Evolutionary conservation across 768 basidiomycete genomes (phyloP).

Genomic region (Lactarius quietus): DNA sequence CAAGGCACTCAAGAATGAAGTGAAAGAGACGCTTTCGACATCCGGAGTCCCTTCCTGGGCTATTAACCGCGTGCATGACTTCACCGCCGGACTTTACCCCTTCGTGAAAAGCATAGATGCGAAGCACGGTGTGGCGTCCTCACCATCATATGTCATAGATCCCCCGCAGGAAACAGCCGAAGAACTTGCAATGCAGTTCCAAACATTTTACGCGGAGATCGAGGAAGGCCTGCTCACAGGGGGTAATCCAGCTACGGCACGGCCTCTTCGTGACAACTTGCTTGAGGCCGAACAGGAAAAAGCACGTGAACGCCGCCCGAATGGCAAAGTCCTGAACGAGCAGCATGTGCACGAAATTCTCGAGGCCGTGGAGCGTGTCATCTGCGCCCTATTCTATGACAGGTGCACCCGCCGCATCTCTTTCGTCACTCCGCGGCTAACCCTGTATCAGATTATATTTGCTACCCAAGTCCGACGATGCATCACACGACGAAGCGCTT

Average conservation of each 20-base stretch:
- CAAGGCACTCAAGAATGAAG: conserved; percentile 50
- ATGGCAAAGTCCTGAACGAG: conserved; percentile 33
- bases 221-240: conserved; percentile 58
- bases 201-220: conserved; percentile 64
- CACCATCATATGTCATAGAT: conserved; percentile 40
- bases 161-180: conserved; percentile 46
- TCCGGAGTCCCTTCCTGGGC: conserved; percentile 53
- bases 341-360: conserved; percentile 52
- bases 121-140: conserved; percentile 14
- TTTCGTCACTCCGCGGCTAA: conserved; percentile 12
- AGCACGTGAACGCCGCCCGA: conserved; percentile 16
- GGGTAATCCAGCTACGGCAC: conserved; percentile 35
- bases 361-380: conserved; percentile 66
- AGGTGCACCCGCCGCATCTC: conserved; percentile 43
- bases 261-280: conserved; percentile 23
- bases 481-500: conserved; percentile 85
- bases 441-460: conserved; percentile 62
- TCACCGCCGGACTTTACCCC: conserved; percentile 54
- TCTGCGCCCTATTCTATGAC: conserved; percentile 82
- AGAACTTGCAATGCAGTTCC: conserved; percentile 52
- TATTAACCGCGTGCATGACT: conserved; percentile 53
- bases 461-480: conserved; percentile 69
- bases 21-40: conserved; percentile 45
- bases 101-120: conserved; percentile 39
- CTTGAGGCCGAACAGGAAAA: conserved; percentile 27